Evolutionary conservation across 2,329 filamentous ascomycete species (phyloP).

Genomic region (Madurella fahalii): DNA sequence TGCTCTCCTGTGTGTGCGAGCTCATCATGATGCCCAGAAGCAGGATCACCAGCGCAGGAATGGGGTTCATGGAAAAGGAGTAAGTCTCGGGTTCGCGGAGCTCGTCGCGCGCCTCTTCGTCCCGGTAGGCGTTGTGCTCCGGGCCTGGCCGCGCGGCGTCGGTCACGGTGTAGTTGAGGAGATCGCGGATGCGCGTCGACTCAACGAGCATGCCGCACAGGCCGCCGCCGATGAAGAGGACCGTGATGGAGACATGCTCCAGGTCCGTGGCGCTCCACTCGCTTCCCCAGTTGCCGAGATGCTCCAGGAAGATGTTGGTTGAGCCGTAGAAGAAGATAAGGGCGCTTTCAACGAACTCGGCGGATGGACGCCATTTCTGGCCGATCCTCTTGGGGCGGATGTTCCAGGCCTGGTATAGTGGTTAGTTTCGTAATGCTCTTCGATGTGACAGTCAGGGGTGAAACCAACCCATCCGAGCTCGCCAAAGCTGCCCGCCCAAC

Average conservation of each 20-base stretch:
- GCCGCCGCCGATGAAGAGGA: conserved; percentile 91
- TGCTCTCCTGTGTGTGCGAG: conserved; percentile 77
- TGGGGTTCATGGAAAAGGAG: conserved; percentile 75
- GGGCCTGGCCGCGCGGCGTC: conserved; percentile 28
- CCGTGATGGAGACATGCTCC: conserved; percentile 87
- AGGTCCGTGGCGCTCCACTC: conserved; percentile 76
- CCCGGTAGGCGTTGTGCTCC: conserved; percentile 32
- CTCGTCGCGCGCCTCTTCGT: conserved; percentile 42
- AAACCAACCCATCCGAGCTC: conserved; percentile 74
- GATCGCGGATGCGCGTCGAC: conserved; percentile 62
- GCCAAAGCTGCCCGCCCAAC: conserved; percentile 86
- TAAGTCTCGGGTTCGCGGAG: conserved; percentile 64
- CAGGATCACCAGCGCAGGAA: conserved; percentile 82
- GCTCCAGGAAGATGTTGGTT: conserved; percentile 90
- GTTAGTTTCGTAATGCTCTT: conserved; percentile 14
- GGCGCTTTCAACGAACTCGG: conserved; percentile 84
- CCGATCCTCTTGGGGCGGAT: conserved; percentile 58
- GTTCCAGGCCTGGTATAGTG: conserved; percentile 69
- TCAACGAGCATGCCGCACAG: conserved; percentile 84
- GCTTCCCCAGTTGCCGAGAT: conserved; percentile 67
- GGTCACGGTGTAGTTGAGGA: conserved; percentile 55
- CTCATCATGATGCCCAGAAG: conserved; percentile 93
- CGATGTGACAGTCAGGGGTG: neutral
- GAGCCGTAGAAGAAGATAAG: conserved; percentile 87
- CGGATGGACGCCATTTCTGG: conserved; percentile 67